Evolutionary conservation across 2,329 filamentous ascomycete genomes (phyloP).

Genomic region (Proliferodiscus dingleyae): DNA sequence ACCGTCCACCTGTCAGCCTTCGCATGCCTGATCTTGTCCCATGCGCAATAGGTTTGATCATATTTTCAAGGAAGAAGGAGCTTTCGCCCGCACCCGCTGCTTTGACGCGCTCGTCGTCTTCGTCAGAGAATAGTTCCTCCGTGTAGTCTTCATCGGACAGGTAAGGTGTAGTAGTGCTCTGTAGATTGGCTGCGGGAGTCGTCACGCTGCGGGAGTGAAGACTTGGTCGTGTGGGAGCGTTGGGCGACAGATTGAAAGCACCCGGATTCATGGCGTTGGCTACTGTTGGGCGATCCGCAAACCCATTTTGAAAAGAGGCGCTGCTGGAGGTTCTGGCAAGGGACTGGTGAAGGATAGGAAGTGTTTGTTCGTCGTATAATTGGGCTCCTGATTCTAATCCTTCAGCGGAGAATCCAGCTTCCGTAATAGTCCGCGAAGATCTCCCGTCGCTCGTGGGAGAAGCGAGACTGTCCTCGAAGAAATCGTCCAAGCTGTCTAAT

Average conservation of each 20-base stretch:
- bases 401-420: conserved; percentile 60
- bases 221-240: conserved; percentile 51
- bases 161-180: conserved; percentile 54
- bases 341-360: conserved; percentile 84
- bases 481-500: conserved; percentile 74
- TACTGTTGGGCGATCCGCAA: conserved; percentile 63
- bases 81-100: conserved; percentile 22
- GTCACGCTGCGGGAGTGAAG: conserved; percentile 81
- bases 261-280: conserved; percentile 59
- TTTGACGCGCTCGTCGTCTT: conserved; percentile 49
- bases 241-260: conserved; percentile 45
- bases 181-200: conserved; percentile 61
- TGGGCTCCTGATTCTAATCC: conserved; percentile 71
- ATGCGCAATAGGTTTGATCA: conserved; percentile 55
- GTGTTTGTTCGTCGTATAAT: conserved; percentile 87
- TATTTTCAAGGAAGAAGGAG: conserved; percentile 55
- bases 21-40: conserved; percentile 56
- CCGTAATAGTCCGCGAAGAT: conserved; percentile 58
- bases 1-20: conserved; percentile 53
- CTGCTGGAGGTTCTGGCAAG: conserved; percentile 64
- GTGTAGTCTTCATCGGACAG: conserved; percentile 71
- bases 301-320: conserved; percentile 80
- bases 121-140: conserved; percentile 75
- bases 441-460: conserved; percentile 55
- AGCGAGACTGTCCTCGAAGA: conserved; percentile 64